phyloP scores from a whole-genome alignment of 768 basidiomycete species.

The Boletus sp. region DNA sequence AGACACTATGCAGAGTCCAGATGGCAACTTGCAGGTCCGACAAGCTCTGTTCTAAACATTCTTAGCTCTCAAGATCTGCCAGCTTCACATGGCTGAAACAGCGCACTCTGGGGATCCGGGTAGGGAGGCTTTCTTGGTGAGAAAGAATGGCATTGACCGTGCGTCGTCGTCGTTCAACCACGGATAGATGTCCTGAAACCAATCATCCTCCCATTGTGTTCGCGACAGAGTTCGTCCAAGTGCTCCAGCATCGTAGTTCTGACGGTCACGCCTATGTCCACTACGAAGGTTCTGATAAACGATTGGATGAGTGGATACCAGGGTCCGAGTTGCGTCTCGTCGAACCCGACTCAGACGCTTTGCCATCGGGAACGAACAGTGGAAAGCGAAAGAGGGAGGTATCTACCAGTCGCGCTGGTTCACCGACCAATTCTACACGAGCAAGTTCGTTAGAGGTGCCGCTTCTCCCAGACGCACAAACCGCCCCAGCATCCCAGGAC shows the following conservation, averaged over 20 bases:
- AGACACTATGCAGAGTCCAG: not conserved
- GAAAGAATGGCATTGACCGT: conserved; percentile 36
- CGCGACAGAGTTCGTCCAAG: conserved; percentile 42
- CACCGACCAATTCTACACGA: conserved; percentile 22
- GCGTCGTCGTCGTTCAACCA: conserved; percentile 23
- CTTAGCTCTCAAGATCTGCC: not conserved
- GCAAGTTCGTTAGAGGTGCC: conserved; percentile 16
- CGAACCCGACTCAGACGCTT: conserved; percentile 24
- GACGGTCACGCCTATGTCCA: conserved; percentile 64
- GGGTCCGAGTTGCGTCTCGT: conserved; percentile 35
- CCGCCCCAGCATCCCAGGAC: conserved; percentile 23
- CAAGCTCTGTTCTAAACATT: not conserved
- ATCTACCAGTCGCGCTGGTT: conserved; percentile 15
- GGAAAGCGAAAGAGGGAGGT: conserved; percentile 32
- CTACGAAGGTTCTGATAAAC: conserved; percentile 65
- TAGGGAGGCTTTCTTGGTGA: conserved; percentile 24
- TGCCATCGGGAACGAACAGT: conserved; percentile 24
- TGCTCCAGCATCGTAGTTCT: conserved; percentile 46
- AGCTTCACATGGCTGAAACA: conserved; percentile 21
- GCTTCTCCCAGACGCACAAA: conserved; percentile 10
- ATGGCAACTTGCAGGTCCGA: conserved; percentile 6
- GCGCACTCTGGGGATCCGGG: conserved; percentile 1
- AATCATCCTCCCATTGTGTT: conserved; percentile 1
- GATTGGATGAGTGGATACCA: conserved; percentile 72
- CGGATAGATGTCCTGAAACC: conserved; percentile 12